Percentiles rank a stretch among this genome's conserved stretches.
Conservation (phyloP, 495 filamentous ascomycete genomes). For the Bryoglossum gracile region DNA sequence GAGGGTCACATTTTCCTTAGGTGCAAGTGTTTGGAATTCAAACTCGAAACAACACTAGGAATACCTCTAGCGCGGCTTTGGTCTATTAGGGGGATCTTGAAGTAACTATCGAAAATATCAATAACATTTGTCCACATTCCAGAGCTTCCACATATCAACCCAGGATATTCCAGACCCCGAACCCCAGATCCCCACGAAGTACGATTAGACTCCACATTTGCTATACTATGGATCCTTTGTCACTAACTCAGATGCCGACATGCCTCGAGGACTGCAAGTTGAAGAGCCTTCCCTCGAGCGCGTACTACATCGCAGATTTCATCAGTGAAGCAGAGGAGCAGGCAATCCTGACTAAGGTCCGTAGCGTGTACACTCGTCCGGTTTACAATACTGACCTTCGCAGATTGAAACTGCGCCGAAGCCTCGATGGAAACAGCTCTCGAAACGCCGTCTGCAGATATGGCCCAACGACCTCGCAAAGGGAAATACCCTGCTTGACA, state of each 20-base stretch:
- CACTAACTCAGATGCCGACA: slow-evolving; percentile 16
- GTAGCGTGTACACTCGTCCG: slow-evolving; percentile 1
- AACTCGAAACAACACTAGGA: neutral
- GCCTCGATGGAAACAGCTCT: slow-evolving; percentile 77
- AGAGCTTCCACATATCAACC: neutral
- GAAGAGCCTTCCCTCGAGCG: slow-evolving; percentile 49
- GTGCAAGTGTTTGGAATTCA: no score
- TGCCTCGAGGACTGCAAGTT: slow-evolving; percentile 49
- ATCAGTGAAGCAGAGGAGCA: slow-evolving; percentile 70
- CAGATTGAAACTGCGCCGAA: slow-evolving; percentile 55
- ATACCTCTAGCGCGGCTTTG: no score
- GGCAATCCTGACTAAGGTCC: slow-evolving; percentile 60
- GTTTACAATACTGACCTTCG: slow-evolving; percentile 18
- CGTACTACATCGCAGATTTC: slow-evolving; percentile 87
- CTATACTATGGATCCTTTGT: neutral
- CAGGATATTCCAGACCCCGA: no score
- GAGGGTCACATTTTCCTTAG: no score
- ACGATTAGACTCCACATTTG: no score
- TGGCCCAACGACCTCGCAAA: slow-evolving; percentile 71
- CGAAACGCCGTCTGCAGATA: slow-evolving; percentile 81
- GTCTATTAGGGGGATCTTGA: no score
- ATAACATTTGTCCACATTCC: no score
- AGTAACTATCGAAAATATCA: no score
- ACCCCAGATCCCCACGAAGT: no score
- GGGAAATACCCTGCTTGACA: slow-evolving; percentile 67